These are phyloP conservation scores for Fusarium beomiforme DNA, from an alignment of 2,329 filamentous ascomycete genomes.

Conservation along the genomic window DNA sequence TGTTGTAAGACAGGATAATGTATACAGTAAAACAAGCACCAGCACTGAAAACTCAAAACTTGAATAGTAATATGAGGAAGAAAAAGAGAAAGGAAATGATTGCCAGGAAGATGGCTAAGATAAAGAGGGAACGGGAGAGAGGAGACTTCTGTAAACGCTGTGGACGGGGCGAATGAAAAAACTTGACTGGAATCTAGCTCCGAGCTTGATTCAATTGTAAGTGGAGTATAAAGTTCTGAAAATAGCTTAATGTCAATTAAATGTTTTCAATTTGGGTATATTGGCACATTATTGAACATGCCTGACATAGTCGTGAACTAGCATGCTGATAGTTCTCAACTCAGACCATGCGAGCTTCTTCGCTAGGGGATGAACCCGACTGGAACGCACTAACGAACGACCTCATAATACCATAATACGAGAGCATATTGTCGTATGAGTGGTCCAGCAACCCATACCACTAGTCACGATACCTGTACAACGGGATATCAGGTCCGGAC, in stretches of 20 bases:
- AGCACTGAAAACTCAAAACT: background rate
- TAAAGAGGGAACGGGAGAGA: background rate
- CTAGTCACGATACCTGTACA: background rate
- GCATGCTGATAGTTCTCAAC: too few species aligned
- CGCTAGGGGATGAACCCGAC: background rate
- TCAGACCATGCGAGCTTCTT: rapidly evolving
- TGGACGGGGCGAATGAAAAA: background rate
- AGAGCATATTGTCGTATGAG: background rate
- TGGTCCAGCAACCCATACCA: too few species aligned
- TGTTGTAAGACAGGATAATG: background rate
- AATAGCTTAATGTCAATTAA: too few species aligned
- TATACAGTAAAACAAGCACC: background rate
- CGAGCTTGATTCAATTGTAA: too few species aligned
- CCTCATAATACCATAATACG: rapidly evolving
- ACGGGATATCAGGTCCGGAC: background rate
- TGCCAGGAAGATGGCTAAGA: background rate
- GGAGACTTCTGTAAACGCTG: background rate
- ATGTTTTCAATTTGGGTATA: background rate
- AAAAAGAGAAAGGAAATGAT: background rate
- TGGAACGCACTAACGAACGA: background rate
- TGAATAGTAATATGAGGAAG: background rate
- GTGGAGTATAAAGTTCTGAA: too few species aligned
- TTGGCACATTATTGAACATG: background rate
- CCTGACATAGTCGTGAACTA: background rate
- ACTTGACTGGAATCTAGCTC: too few species aligned